Evolutionary conservation across 148 eudicot genomes (phyloP), one percentile per base, ranked within the genome.

Genomic region (Heliamphora exappendiculata): DNA sequence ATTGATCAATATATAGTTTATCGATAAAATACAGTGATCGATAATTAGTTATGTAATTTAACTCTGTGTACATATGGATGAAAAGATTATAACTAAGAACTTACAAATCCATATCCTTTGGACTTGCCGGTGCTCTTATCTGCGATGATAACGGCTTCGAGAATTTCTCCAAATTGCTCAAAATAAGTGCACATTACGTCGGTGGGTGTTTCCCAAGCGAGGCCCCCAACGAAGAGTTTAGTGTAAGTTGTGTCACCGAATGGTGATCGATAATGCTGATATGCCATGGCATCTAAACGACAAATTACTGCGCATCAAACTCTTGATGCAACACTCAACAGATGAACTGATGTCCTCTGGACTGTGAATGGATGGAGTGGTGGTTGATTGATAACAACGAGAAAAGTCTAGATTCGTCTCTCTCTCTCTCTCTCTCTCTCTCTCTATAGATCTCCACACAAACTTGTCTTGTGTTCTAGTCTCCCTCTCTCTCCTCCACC

Each of bases 101-200:
- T 86, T 88, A 94, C 98, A 80, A 94, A 94, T 72, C 98, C 98
- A 66, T 94, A 94, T 79, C 98, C 98, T 81, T 94, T 94, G 66
- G 98, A 91, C 78, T 94, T 91, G 50, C 89, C 91, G 26, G 98
- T 91, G 74, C 78, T 82, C 87, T 90, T 91, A 81, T 91, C 97
- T 39, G 82, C 83, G 73, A 94, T 91, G 65, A 94, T 88, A 3
- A 94, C 97, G 29, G 97, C 97, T 79, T 94, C 98, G 44, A 94
- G 93, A 75, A 94, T 94, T 0, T 91, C 93, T 0, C 98, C 98
- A 45, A 91, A 94, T 50, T 90, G 98, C 64, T 90, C 89, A 20
- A 94, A 94, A 72, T 94, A 94, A 31, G 68, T 41, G 0, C 88
- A 83, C 95, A 94, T 86, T 69, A 83, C 89, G 39, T 94, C 95